phyloP scores from a whole-genome alignment of 2,329 filamentous ascomycete genomes.

The Neoascochyta sp. region DNA sequence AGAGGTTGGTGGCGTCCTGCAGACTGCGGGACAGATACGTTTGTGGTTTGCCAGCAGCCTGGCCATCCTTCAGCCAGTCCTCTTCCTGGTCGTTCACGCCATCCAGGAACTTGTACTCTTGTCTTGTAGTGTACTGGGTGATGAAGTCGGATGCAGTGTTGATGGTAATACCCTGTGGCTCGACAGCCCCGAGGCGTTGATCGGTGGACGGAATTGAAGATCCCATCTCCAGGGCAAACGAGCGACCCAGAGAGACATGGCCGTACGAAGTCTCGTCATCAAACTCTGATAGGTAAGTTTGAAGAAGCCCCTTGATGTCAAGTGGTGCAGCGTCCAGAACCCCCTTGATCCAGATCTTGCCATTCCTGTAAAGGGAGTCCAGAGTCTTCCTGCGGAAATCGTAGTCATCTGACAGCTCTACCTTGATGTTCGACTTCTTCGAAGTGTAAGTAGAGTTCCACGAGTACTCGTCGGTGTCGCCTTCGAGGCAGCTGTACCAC shows the following conservation, averaged over 20 bases:
- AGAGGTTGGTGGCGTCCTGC: slow-evolving; percentile 52
- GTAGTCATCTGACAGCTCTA: slow-evolving; percentile 94
- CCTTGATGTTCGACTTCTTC: slow-evolving; percentile 68
- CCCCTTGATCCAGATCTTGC: slow-evolving; percentile 73
- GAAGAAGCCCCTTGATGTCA: slow-evolving; percentile 90
- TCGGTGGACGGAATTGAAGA: slow-evolving; percentile 81
- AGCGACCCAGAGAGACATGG: slow-evolving; percentile 86
- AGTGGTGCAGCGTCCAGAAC: slow-evolving; percentile 83
- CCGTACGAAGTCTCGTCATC: slow-evolving; percentile 88
- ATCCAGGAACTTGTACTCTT: slow-evolving; percentile 90
- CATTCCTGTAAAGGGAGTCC: slow-evolving; percentile 70
- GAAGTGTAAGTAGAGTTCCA: slow-evolving; percentile 81
- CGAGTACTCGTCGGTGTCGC: slow-evolving; percentile 89
- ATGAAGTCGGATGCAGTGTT: slow-evolving; percentile 96
- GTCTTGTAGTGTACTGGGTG: slow-evolving; percentile 92
- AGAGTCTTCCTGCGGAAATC: slow-evolving; percentile 75
- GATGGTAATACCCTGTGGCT: slow-evolving; percentile 68
- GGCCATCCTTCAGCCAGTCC: slow-evolving; percentile 55
- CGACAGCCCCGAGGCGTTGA: slow-evolving; percentile 76
- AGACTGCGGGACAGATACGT: slow-evolving; percentile 43
- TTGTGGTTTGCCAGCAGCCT: slow-evolving; percentile 10
- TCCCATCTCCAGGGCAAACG: slow-evolving; percentile 91
- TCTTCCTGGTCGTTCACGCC: slow-evolving; percentile 64
- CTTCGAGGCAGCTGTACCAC: slow-evolving; percentile 92
- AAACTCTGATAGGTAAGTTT: slow-evolving; percentile 94